These are phyloP conservation scores for Fraxinus excelsior DNA, from an alignment of 257 asterid genomes.

Conservation along the genomic window DNA sequence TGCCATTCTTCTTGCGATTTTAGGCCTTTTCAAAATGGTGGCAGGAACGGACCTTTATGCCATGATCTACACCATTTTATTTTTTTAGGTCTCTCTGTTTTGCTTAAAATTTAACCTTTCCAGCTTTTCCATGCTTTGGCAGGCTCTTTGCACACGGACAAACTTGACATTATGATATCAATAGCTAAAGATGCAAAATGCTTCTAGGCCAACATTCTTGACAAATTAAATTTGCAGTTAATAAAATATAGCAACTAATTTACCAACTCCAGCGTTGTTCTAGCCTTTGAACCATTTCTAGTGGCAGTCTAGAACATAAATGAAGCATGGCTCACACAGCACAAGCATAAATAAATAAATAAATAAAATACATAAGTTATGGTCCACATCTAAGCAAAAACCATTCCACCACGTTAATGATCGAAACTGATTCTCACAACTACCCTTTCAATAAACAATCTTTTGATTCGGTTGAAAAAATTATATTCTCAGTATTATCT, in stretches of 20 bases:
- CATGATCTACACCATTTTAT: not conserved
- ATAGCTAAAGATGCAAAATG: not conserved
- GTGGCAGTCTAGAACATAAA: not conserved
- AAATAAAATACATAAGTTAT: not conserved
- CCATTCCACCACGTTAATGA: not conserved
- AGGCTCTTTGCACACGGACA: not conserved
- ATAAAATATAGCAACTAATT: not conserved
- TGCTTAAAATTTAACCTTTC: not conserved
- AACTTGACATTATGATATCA: not conserved
- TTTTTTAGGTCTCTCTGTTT: not conserved
- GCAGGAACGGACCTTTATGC: not conserved
- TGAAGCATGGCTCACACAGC: not conserved
- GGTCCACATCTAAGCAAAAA: not conserved
- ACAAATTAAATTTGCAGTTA: not conserved
- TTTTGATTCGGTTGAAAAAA: not conserved
- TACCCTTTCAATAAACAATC: not conserved
- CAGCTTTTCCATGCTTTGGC: not conserved
- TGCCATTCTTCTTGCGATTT: not conserved
- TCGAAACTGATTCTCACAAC: not conserved
- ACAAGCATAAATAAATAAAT: not conserved
- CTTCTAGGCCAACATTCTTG: not conserved
- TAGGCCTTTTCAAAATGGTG: not conserved
- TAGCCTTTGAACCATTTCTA: not conserved
- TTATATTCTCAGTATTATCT: not conserved
- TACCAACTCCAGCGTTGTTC: not conserved